These are phyloP conservation scores for Ceratobasidium sp. DNA, from an alignment of 1,284 basidiomycete genomes.

Conservation along the genomic window DNA sequence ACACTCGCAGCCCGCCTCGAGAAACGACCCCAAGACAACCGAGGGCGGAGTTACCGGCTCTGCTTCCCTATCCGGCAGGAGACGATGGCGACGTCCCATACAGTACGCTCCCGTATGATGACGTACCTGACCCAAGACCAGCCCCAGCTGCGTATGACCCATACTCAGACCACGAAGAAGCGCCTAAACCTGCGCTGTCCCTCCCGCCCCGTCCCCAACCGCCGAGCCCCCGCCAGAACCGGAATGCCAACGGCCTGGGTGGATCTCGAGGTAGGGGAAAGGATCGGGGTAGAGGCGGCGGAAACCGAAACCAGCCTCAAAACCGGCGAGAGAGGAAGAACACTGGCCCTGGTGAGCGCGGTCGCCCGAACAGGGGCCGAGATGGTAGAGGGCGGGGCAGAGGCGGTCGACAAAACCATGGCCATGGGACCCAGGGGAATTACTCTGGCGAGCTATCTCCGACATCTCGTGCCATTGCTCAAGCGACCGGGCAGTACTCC, in stretches of 20 bases:
- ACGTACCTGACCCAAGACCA: constrained; percentile 34
- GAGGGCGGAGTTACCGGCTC: constrained; percentile 10
- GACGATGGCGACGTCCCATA: constrained; percentile 42
- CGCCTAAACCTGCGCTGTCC: constrained; percentile 5
- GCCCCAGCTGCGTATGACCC: constrained; percentile 47
- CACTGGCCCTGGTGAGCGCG: constrained; percentile 20
- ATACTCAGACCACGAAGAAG: constrained; percentile 18
- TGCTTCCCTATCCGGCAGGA: constrained; percentile 24
- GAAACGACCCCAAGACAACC: constrained; percentile 34
- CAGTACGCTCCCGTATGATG: constrained; percentile 27
- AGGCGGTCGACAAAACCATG: constrained; percentile 51
- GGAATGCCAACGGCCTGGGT: constrained; percentile 6
- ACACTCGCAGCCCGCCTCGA: not conserved
- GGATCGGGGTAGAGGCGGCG: constrained; percentile 29
- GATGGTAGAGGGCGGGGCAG: constrained; percentile 54
- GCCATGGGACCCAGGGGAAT: constrained; percentile 22
- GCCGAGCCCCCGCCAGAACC: constrained; percentile 19
- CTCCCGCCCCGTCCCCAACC: constrained; percentile 14
- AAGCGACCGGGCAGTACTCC: constrained; percentile 60
- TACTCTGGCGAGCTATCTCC: constrained; percentile 55
- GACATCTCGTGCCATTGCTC: constrained; percentile 62
- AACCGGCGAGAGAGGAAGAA: constrained; percentile 24
- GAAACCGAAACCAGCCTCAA: constrained; percentile 22
- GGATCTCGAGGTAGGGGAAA: constrained; percentile 18
- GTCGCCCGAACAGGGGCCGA: constrained; percentile 50